A percentile compares a stretch with the other conserved stretches of the same genome.
phyloP scores from a whole-genome alignment of 768 basidiomycete genomes.

The Fibroporia radiculosa region DNA sequence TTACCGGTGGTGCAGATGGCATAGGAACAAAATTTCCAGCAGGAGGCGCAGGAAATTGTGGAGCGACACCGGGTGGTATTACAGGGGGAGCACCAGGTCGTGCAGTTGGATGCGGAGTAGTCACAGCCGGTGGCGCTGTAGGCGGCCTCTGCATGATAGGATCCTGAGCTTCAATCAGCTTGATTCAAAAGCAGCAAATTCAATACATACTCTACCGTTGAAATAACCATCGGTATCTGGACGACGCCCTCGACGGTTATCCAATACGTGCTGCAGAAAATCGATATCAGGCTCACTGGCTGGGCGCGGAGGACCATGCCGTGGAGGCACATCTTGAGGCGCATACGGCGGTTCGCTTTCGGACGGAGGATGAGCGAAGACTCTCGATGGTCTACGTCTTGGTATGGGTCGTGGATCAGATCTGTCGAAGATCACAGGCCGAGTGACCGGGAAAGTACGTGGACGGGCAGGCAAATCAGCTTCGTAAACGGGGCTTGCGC shows the following conservation, averaged over 20 bases:
- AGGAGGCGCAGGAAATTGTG: background rate
- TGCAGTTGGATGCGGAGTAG: background rate
- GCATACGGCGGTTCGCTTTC: slow-evolving; percentile 2
- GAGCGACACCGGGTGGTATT: slow-evolving; percentile 1
- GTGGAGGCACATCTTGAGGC: background rate
- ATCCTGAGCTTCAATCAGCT: no score
- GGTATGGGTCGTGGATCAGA: slow-evolving; percentile 2
- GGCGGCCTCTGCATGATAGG: background rate
- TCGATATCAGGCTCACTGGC: slow-evolving; percentile 1
- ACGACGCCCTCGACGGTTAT: background rate
- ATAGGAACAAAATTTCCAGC: background rate
- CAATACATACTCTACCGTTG: background rate
- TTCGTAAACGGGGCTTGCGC: slow-evolving; percentile 30
- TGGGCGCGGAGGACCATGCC: background rate
- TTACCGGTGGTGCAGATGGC: slow-evolving; percentile 37
- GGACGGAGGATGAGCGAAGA: slow-evolving; percentile 5
- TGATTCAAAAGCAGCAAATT: background rate
- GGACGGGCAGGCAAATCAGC: slow-evolving; percentile 24
- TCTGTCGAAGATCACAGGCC: slow-evolving; percentile 5
- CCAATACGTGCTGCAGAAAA: background rate
- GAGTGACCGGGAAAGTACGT: slow-evolving; percentile 15
- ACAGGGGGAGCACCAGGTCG: background rate
- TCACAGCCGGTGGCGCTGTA: background rate
- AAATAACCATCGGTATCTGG: background rate
- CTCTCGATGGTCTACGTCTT: slow-evolving; percentile 7